phyloP scores from a whole-genome alignment of 805 yeast genomes.

The Pichia cephalocereana region DNA sequence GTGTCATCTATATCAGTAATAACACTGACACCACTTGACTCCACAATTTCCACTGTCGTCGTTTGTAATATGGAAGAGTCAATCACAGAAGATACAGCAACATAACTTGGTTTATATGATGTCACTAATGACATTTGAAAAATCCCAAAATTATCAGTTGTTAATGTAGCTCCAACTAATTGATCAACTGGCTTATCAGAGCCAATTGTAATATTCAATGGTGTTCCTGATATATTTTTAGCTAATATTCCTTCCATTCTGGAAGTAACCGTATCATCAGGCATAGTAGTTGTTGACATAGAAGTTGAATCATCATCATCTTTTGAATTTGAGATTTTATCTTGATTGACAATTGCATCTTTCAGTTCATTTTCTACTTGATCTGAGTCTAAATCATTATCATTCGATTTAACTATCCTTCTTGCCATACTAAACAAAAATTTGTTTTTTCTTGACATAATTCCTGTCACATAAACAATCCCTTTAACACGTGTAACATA shows the following conservation, averaged over 20 bases:
- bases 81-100: constrained; percentile 39
- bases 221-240: constrained; percentile 50
- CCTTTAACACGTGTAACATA: constrained; percentile 63
- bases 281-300: constrained; percentile 8
- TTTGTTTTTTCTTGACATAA: constrained; percentile 60
- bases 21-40: constrained; percentile 48
- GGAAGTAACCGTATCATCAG: constrained; percentile 37
- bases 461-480: constrained; percentile 60
- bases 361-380: constrained; percentile 31
- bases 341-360: constrained; percentile 24
- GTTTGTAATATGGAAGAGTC: constrained; percentile 41
- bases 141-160: constrained; percentile 61
- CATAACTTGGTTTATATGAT: constrained; percentile 49
- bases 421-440: constrained; percentile 59
- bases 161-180: constrained; percentile 25
- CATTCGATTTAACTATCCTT: constrained; percentile 43
- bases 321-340: constrained; percentile 5
- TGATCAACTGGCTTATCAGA: constrained; percentile 30
- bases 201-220: constrained; percentile 46
- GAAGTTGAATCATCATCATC: constrained; percentile 15
- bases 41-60: constrained; percentile 35
- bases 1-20: constrained; percentile 96
- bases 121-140: constrained; percentile 47
- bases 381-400: constrained; percentile 17
- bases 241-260: constrained; percentile 67